These are phyloP conservation scores for Aspergillus fischeri DNA, from an alignment of 2,329 filamentous ascomycete species.

Conservation along the genomic window DNA sequence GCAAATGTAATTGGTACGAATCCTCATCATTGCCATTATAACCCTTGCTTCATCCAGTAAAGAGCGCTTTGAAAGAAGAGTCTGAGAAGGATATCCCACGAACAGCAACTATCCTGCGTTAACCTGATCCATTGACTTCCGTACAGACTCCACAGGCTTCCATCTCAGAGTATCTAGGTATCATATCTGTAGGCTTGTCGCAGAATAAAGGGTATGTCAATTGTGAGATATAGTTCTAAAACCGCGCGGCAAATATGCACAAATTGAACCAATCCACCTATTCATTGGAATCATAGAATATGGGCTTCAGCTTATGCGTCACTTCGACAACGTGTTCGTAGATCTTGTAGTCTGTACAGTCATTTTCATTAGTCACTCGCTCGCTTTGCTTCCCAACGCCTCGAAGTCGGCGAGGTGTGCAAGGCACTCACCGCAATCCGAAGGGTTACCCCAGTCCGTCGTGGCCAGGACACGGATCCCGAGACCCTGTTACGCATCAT, in stretches of 20 bases:
- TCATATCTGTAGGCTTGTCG: too few relatives aligned
- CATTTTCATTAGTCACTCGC: neutral
- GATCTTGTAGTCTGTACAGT: constrained; percentile 63
- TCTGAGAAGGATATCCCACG: neutral
- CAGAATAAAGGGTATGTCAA: too few relatives aligned
- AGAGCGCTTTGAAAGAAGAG: neutral
- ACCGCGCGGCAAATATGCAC: neutral
- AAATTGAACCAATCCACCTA: neutral
- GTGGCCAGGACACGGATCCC: constrained; percentile 40
- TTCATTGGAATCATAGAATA: constrained; percentile 62
- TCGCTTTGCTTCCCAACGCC: neutral
- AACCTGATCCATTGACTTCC: neutral
- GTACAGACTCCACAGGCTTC: neutral
- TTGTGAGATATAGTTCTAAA: neutral
- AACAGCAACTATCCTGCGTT: neutral
- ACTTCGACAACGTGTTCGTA: constrained; percentile 78
- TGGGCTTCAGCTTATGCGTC: constrained; percentile 73
- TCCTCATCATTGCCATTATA: neutral
- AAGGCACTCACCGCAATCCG: constrained; percentile 32
- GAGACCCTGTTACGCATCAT: constrained; percentile 25
- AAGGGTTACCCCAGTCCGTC: constrained; percentile 41
- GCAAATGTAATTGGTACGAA: neutral
- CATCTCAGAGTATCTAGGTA: too few relatives aligned
- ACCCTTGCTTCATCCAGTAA: neutral
- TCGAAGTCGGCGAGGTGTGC: neutral